Conservation (phyloP, 257 asterid species). For the Petrea volubilis region DNA sequence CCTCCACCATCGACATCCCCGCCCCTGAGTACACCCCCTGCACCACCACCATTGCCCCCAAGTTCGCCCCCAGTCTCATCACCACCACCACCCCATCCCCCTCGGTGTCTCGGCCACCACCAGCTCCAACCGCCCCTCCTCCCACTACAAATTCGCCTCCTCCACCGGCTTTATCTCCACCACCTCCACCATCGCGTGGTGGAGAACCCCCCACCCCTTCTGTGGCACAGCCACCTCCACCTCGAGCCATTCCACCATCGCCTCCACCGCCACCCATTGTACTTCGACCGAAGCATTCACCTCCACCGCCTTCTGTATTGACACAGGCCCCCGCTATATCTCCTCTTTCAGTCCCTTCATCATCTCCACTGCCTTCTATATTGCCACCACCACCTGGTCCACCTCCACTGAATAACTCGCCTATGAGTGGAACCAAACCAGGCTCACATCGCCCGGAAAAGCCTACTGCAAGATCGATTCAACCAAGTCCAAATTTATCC, state of each 20-base stretch:
- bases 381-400: slow-evolving; percentile 35
- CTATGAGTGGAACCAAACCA: slow-evolving; percentile 15
- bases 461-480: slow-evolving; percentile 47
- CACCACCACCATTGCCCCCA: slow-evolving; percentile 16
- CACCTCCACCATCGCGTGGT: slow-evolving; percentile 31
- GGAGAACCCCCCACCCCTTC: slow-evolving; percentile 30
- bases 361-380: slow-evolving; percentile 35
- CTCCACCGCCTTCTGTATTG: slow-evolving; percentile 35
- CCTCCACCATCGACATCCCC: slow-evolving; percentile 4
- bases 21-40: not conserved
- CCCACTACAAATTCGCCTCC: slow-evolving; percentile 14
- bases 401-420: slow-evolving; percentile 31
- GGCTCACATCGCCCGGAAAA: slow-evolving; percentile 36
- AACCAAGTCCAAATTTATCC: slow-evolving; percentile 31
- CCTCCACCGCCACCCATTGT: slow-evolving; percentile 38
- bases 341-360: slow-evolving; percentile 23
- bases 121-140: slow-evolving; percentile 33
- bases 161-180: not conserved
- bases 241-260: slow-evolving; percentile 40
- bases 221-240: slow-evolving; percentile 17
- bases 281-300: slow-evolving; percentile 35
- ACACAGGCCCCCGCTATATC: slow-evolving; percentile 15
- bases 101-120: slow-evolving; percentile 27
- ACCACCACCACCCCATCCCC: slow-evolving; percentile 21
- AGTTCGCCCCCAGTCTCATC: slow-evolving; percentile 30